Conservation (phyloP, 306 rosid genomes). For the Cercis canadensis region DNA sequence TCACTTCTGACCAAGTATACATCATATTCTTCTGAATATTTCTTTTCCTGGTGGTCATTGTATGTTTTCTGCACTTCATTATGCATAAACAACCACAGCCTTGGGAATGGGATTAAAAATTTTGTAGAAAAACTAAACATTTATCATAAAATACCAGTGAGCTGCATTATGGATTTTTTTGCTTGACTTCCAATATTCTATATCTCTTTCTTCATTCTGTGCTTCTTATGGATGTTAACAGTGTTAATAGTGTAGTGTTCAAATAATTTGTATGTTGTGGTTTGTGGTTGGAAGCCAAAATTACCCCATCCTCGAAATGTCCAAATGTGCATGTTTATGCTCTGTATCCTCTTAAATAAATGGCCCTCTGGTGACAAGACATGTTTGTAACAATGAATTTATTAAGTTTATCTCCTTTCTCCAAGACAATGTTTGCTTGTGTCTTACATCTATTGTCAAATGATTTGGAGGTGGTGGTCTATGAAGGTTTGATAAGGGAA, state of each 20-base stretch:
- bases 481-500: constrained; percentile 89
- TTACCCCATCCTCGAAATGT: constrained; percentile 30
- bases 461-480: constrained; percentile 98
- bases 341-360: constrained; percentile 57
- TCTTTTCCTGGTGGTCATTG: constrained; percentile 35
- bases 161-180: constrained; percentile 20
- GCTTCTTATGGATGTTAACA: constrained; percentile 23
- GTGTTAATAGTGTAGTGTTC: constrained; percentile 3
- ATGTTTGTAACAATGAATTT: constrained; percentile 31
- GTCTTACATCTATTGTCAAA: constrained; percentile 54
- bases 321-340: constrained; percentile 23
- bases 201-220: background rate
- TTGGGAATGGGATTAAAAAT: background rate
- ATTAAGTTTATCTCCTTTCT: constrained; percentile 25
- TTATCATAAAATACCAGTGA: background rate
- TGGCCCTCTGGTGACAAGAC: constrained; percentile 63
- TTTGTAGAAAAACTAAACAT: constrained; percentile 10
- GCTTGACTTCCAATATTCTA: constrained; percentile 8
- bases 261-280: constrained; percentile 30
- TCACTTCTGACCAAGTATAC: constrained; percentile 95
- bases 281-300: constrained; percentile 28
- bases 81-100: constrained; percentile 13
- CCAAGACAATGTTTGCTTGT: constrained; percentile 29
- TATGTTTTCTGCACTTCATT: constrained; percentile 22
- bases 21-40: constrained; percentile 47